phyloP scores from a whole-genome alignment of 768 basidiomycete genomes.

The Mrakia frigida region DNA sequence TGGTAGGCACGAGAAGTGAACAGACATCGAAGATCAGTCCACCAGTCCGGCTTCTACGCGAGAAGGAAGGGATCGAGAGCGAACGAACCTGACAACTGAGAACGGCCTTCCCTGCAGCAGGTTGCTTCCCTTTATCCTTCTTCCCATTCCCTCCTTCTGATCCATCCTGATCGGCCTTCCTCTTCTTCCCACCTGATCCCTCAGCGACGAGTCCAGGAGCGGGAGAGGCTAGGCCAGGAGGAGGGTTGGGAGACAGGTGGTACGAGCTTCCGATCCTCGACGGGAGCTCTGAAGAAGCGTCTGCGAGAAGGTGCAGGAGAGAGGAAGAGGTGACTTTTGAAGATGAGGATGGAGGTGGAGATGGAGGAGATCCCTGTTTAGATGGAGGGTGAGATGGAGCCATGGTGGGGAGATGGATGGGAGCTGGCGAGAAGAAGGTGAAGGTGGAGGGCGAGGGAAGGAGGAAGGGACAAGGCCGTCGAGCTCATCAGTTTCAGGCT shows the following conservation, averaged over 20 bases:
- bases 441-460: background rate
- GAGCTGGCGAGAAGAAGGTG: background rate
- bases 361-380: background rate
- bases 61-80: background rate
- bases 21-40: background rate
- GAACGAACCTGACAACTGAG: background rate
- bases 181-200: background rate
- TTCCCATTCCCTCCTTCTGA: background rate
- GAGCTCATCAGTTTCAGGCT: background rate
- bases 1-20: background rate
- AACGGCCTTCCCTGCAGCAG: background rate
- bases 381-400: background rate
- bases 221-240: background rate
- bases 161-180: slow-evolving; percentile 12
- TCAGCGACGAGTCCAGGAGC: background rate
- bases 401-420: background rate
- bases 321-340: slow-evolving; percentile 8
- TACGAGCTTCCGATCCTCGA: slow-evolving; percentile 16
- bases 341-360: background rate
- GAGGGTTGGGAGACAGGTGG: slow-evolving; percentile 11
- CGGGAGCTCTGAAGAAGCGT: slow-evolving; percentile 8
- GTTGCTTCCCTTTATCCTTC: background rate
- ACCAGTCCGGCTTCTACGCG: background rate
- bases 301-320: slow-evolving; percentile 22
- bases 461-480: background rate